Evolutionary conservation across 2,329 filamentous ascomycete genomes (phyloP).

Genomic region (Thyridium curvatum): DNA sequence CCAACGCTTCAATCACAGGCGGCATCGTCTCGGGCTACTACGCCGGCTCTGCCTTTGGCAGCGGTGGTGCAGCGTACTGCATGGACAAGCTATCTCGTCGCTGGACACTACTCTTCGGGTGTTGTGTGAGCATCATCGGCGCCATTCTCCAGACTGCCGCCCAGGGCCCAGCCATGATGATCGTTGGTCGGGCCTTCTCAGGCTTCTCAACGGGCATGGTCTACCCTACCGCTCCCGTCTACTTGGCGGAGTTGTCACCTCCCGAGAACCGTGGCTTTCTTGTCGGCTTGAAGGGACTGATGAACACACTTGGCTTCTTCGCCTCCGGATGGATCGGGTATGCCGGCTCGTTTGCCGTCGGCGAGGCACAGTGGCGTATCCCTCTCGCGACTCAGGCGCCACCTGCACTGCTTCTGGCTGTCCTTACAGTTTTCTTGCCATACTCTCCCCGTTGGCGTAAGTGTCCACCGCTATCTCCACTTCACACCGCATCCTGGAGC

Average conservation of each 20-base stretch:
- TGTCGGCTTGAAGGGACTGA: conserved; percentile 20
- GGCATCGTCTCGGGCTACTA: conserved; percentile 10
- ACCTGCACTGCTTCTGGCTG: conserved; percentile 9
- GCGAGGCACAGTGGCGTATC: conserved; percentile 24
- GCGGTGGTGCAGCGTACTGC: no score
- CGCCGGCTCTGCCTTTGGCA: conserved; percentile 6
- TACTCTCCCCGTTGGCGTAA: conserved; percentile 19
- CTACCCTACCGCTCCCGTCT: conserved; percentile 14
- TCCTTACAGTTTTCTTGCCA: conserved; percentile 14
- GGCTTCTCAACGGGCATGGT: conserved; percentile 17
- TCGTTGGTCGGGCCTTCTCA: conserved; percentile 15
- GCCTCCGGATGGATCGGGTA: conserved; percentile 33
- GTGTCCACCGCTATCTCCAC: not conserved
- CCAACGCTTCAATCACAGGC: conserved; percentile 4
- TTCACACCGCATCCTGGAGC: not conserved
- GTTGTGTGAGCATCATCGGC: conserved; percentile 14
- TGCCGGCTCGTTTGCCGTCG: conserved; percentile 21
- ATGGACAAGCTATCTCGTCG: no score
- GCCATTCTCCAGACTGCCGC: conserved; percentile 15
- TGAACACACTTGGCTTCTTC: conserved; percentile 28
- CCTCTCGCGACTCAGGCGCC: conserved; percentile 25
- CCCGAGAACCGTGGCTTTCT: conserved; percentile 17
- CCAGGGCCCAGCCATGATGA: conserved; percentile 15
- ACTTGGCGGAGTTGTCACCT: conserved; percentile 18
- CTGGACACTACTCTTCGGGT: no score